These are phyloP conservation scores for Rugonectria rugulosa DNA, from an alignment of 2,329 filamentous ascomycete species.

Conservation along the genomic window DNA sequence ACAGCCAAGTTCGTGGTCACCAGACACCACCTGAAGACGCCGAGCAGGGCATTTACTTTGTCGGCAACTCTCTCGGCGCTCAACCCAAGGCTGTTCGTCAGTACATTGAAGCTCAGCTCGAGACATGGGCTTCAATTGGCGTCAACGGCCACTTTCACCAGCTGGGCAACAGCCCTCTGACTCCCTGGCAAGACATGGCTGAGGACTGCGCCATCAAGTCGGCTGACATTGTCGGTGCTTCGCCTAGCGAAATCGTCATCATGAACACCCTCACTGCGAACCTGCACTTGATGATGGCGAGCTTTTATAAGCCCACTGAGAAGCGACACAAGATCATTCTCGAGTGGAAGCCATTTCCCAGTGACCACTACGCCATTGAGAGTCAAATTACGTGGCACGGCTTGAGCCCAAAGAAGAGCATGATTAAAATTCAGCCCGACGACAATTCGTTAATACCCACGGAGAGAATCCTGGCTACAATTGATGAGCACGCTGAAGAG, in stretches of 20 bases:
- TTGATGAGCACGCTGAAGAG: conserved; percentile 75
- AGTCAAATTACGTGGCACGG: conserved; percentile 80
- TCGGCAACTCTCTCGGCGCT: conserved; percentile 87
- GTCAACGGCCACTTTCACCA: conserved; percentile 84
- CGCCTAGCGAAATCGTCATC: conserved; percentile 76
- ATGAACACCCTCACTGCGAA: conserved; percentile 90
- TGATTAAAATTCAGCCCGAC: conserved; percentile 77
- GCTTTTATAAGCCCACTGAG: conserved; percentile 78
- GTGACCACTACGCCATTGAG: conserved; percentile 85
- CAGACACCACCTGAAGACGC: conserved; percentile 41
- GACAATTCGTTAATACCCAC: conserved; percentile 70
- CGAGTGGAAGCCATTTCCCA: conserved; percentile 91
- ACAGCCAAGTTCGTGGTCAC: conserved; percentile 34
- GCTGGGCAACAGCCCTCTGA: conserved; percentile 71
- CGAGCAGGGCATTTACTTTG: conserved; percentile 73
- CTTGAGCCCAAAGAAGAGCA: conserved; percentile 69
- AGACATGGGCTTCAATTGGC: conserved; percentile 84
- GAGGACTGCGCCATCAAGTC: conserved; percentile 75
- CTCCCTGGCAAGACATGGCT: conserved; percentile 80
- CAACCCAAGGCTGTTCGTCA: conserved; percentile 74
- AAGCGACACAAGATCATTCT: conserved; percentile 79
- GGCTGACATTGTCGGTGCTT: conserved; percentile 77
- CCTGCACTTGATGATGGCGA: conserved; percentile 82
- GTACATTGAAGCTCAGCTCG: conserved; percentile 75
- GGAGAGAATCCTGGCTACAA: conserved; percentile 73